Evolutionary conservation across 1,139 yeast species (phyloP).

Genomic region (Diutina pseudorugosa): DNA sequence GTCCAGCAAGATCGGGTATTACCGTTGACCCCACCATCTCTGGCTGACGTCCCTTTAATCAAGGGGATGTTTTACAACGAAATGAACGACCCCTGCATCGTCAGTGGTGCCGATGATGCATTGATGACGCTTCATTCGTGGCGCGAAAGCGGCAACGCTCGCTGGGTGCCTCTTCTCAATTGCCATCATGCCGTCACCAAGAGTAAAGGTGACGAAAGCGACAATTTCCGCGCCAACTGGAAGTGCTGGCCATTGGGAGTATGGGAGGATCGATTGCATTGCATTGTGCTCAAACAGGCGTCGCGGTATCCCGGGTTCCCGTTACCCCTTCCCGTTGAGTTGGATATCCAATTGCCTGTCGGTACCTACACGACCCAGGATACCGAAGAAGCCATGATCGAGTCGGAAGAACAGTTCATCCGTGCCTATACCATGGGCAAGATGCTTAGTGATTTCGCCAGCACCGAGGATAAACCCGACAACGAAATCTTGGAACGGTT

Average conservation of each 20-base stretch:
- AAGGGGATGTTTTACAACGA: slow-evolving; percentile 4
- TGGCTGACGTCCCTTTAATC: slow-evolving; percentile 5
- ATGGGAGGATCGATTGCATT: slow-evolving; percentile 52
- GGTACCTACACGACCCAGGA: slow-evolving; percentile 10
- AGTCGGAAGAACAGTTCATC: slow-evolving; percentile 31
- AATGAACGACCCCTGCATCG: slow-evolving; percentile 48
- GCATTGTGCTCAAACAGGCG: slow-evolving; percentile 53
- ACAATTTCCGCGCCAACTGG: slow-evolving; percentile 32
- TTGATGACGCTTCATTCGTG: slow-evolving; percentile 62
- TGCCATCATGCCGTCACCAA: slow-evolving; percentile 37
- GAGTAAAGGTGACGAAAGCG: slow-evolving; percentile 27
- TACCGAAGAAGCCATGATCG: slow-evolving; percentile 19
- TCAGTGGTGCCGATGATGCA: slow-evolving; percentile 58
- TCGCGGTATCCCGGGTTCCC: slow-evolving; percentile 52
- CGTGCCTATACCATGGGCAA: slow-evolving; percentile 39
- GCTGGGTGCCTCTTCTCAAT: slow-evolving; percentile 84
- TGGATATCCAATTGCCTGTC: slow-evolving; percentile 59
- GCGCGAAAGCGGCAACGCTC: slow-evolving; percentile 65
- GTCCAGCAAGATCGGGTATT: slow-evolving; percentile 29
- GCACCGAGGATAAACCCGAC: slow-evolving; percentile 19
- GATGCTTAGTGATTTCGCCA: slow-evolving; percentile 28
- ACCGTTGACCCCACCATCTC: slow-evolving; percentile 18
- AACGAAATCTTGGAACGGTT: slow-evolving; percentile 36
- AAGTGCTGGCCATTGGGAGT: slow-evolving; percentile 86
- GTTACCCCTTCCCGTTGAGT: slow-evolving; percentile 69